Base-by-base conservation (phyloP, 2,329 filamentous ascomycete species). In the Alternaria postmessia region DNA sequence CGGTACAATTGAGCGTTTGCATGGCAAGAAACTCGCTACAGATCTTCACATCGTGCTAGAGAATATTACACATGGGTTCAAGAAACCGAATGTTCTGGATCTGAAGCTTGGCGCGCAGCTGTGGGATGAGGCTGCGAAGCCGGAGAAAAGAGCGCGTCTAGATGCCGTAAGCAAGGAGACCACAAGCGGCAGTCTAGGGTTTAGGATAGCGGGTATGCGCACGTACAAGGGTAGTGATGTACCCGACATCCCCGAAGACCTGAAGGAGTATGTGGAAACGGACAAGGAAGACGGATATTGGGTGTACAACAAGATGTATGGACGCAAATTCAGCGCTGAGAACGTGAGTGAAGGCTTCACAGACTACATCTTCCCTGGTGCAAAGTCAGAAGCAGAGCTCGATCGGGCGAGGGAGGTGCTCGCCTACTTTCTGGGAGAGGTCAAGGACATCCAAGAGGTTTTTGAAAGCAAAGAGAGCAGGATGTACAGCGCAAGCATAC, bases 71-170 rank as follows among this genome's bases (percentile, higher is more conserved):
- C 86, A 87, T 65, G 93, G 92, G 1, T 98, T 94, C 82, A 87
- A 86, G 71, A 86, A 87, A 59, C 93, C 95, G 7, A 98, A 97
- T 70, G 93, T 99, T 7, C 83, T 99, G 59, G 95, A 99, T 75
- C 87, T 96, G 66, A 99, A 99, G 81, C 87, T 99, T 20, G 95
- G 95, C 43, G 86, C 89, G 51, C 87, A 92, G 32, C 81, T 99
- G 6, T 98, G 93, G 90, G 94, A 92, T 14, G 92, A 96, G 38
- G 82, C 83, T 62, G 86, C 88, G 4, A 82, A 83, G 24, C 78
- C 81, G 1, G 82, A 85, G 30, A 90, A 90, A 75, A 81, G 87
- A 16, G 82, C 78, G 24, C 82, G 86, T 52, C 78, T 90, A 24
- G 88, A 90, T 70, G 83, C 84, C 39, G 86, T 89, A 18, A 81